Evolutionary conservation across 1,284 basidiomycete species (phyloP), one percentile per base, ranked within the genome.

Genomic region (Inonotus hispidus): DNA sequence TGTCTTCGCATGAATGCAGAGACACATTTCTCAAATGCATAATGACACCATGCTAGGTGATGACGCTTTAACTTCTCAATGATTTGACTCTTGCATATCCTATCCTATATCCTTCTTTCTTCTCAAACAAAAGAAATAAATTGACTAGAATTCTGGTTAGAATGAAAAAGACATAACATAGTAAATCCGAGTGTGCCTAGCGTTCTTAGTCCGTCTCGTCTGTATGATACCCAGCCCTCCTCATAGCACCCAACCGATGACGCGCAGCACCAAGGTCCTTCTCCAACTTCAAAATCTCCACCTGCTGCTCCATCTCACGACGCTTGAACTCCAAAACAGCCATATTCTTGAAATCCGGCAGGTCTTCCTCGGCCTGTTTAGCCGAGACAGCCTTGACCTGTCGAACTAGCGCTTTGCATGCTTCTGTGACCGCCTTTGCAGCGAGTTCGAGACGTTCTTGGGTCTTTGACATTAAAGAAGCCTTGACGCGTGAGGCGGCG

Each of bases 271-370:
- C 92, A 38, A 99, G 79, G 11, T 98, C 94, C 80, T 98, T 98
- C 81, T 98, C 96, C 68, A 98, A 77, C 71, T 90, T 95, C 67
- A 99, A 79, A 66, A 99, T 98, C 73, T 97, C 93, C 50, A 99
- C 97, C 76, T 98, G 96, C 73, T 97, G 94, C 77, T 99, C 96
- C 95, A 99, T 98, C 82, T 98, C 95, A 55, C 87, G 81, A 69
- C 86, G 91, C 83, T 99, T 99, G 85, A 98, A 98, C 76, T 99
- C 96, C 72, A 98, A 82, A 52, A 81, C 85, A 3, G 93, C 90
- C 93, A 98, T 95, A 64, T 85, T 85, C 74, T 90, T 89, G 77
- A 95, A 98, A 75, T 98, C 93, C 21, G 90, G 82, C 16, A 87
- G 82, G 65, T 94, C 94, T 59, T 93, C 88, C 67, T 88, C 83